phyloP scores from a whole-genome alignment of 345 rosid species.

The Syzygium oleosum region DNA sequence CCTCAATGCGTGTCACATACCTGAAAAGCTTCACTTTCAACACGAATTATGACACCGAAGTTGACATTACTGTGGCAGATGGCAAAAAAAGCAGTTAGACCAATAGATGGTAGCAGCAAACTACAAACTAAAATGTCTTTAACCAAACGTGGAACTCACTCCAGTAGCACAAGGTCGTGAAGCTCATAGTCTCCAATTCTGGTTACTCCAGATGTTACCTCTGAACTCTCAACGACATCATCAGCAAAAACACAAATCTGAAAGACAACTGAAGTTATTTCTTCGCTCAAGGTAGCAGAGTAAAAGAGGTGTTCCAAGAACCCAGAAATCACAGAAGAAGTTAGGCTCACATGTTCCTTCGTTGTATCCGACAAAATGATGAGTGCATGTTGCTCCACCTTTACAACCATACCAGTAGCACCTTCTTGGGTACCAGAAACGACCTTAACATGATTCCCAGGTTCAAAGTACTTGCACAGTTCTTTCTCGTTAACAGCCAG shows the following conservation, averaged over 20 bases:
- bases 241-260: slow-evolving; percentile 91
- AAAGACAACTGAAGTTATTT: slow-evolving; percentile 7
- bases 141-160: slow-evolving; percentile 39
- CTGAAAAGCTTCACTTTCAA: slow-evolving; percentile 96
- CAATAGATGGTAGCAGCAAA: neutral
- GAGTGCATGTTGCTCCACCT: slow-evolving; percentile 95
- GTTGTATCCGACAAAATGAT: slow-evolving; percentile 84
- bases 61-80: slow-evolving; percentile 59
- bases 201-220: slow-evolving; percentile 86
- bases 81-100: slow-evolving; percentile 5
- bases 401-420: slow-evolving; percentile 95
- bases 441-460: slow-evolving; percentile 97
- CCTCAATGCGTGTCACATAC: slow-evolving; percentile 15
- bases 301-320: neutral
- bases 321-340: neutral
- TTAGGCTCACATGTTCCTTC: slow-evolving; percentile 68
- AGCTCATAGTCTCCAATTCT: slow-evolving; percentile 91
- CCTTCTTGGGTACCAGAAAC: slow-evolving; percentile 92
- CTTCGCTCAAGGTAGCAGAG: neutral
- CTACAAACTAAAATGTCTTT: neutral
- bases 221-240: slow-evolving; percentile 95
- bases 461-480: slow-evolving; percentile 91
- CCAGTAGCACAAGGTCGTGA: slow-evolving; percentile 88
- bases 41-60: slow-evolving; percentile 92
- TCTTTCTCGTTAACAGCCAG: slow-evolving; percentile 80